Evolutionary conservation across 2,329 filamentous ascomycete species (phyloP), one percentile per base, ranked within the genome.

Genomic region (Amauroascus niger): DNA sequence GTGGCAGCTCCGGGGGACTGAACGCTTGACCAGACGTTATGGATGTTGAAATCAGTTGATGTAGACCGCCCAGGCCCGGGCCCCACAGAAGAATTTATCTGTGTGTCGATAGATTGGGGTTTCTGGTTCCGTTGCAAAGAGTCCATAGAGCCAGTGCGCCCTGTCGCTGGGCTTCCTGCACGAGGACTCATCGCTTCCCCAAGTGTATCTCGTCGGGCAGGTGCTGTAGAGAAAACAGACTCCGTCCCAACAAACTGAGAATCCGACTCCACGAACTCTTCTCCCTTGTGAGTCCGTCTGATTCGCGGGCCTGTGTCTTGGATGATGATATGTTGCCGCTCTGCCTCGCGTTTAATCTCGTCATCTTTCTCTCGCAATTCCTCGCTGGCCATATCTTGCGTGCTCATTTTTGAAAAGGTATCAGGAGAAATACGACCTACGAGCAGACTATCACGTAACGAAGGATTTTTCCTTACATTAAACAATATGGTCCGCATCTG

Each of bases 221-320:
- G 72, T 22, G 69, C 69, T 13, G 71, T 68, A n/a, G 71, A 73
- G 54, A 75, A 74, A 32, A 75, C 69, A 6, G 74, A 72, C 56
- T 78, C 75, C 26, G 69, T 69, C 32, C 71, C 64, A 39, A 70
- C 71, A 55, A 65, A 64, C 57, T 76, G 70, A 48, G 71, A 76
- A 32, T 94, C 88, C 44, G 86, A 82, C 57, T 91, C 89, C 14
- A 97, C 79, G 14, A 95, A 70, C 66, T 97, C 93, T 55, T 96
- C 90, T 11, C 93, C 93, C 69, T 97, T 97, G 73, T 97, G 91
- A 1, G 91, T 96, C 61, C 87, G 83, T 62, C 89, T 81, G 54
- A 96, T 84, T 2, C 89, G 82, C 3, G 90, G 86, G 1, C 81
- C 88, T 47, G 81, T 78, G 18, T 87, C 81, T 13, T 88, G 80